Conservation (phyloP, 192 early-diverging fungal genomes). For the Ramicandelaber brevisporus region DNA sequence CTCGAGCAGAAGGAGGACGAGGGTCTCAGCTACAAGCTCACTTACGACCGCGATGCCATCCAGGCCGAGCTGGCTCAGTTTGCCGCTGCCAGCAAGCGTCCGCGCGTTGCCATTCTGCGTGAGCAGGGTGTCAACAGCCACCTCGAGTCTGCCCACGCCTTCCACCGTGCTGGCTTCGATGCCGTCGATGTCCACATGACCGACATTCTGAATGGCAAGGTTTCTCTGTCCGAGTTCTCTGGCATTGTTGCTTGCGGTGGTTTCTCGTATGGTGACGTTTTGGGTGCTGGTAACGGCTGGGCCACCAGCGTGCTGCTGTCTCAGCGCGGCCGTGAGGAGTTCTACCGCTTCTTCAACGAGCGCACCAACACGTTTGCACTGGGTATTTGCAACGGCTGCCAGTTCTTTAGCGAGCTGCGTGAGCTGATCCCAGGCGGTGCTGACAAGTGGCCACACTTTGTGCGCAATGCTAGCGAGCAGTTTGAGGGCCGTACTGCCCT, state of each 20-base stretch:
- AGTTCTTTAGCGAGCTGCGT: constrained; percentile 73
- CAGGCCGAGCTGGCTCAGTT: constrained; percentile 3
- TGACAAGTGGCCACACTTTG: constrained; percentile 73
- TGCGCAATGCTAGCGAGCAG: constrained; percentile 77
- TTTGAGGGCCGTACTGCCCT: constrained; percentile 81
- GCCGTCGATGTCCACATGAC: constrained; percentile 98
- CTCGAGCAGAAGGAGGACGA: constrained; percentile 42
- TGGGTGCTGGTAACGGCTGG: constrained; percentile 98
- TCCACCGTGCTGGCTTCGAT: constrained; percentile 79
- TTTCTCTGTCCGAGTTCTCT: constrained; percentile 37
- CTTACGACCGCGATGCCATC: constrained; percentile 40
- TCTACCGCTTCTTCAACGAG: constrained; percentile 50
- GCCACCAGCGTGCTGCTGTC: constrained; percentile 74
- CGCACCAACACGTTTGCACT: constrained; percentile 80
- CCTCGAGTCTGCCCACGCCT: constrained; percentile 84
- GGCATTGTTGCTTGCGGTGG: constrained; percentile 92
- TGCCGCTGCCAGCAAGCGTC: constrained; percentile 8
- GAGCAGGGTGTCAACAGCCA: constrained; percentile 97
- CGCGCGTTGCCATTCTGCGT: constrained; percentile 80
- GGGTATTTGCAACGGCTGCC: constrained; percentile 98
- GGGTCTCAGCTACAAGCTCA: constrained; percentile 53
- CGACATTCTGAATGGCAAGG: constrained; percentile 46
- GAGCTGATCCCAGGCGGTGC: constrained; percentile 70
- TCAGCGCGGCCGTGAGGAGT: constrained; percentile 34
- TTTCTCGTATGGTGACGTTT: constrained; percentile 96